Evolutionary conservation across 2,329 filamentous ascomycete species (phyloP).

Genomic region (Plenodomus tracheiphilus): DNA sequence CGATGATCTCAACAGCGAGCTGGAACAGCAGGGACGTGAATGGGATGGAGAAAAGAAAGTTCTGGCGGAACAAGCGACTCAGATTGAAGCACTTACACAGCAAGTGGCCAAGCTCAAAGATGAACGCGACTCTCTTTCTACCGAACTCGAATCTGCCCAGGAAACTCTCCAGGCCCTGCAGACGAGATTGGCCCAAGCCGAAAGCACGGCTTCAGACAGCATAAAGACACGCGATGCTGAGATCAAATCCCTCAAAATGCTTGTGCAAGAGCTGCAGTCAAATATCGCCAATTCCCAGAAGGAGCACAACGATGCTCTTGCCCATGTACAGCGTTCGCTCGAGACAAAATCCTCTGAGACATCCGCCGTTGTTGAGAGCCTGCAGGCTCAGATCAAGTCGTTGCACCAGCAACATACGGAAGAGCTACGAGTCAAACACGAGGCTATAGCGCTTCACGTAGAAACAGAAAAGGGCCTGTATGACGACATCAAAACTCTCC

Average conservation of each 20-base stretch:
- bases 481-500: conserved; percentile 28
- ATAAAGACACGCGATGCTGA: conserved; percentile 32
- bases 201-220: conserved; percentile 34
- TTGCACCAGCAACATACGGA: conserved; percentile 40
- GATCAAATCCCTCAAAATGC: conserved; percentile 31
- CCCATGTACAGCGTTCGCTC: conserved; percentile 27
- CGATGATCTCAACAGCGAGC: conserved; percentile 39
- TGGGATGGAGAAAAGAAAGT: conserved; percentile 44
- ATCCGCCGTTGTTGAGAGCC: conserved; percentile 34
- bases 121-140: conserved; percentile 28
- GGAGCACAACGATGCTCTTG: conserved; percentile 26
- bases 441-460: conserved; percentile 30
- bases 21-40: conserved; percentile 39
- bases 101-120: conserved; percentile 27
- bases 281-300: conserved; percentile 26
- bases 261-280: conserved; percentile 28
- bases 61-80: conserved; percentile 34
- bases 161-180: conserved; percentile 32
- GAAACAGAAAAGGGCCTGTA: conserved; percentile 30
- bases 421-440: conserved; percentile 35
- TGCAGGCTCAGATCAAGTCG: conserved; percentile 35
- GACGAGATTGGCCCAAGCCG: conserved; percentile 27
- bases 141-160: conserved; percentile 27
- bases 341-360: conserved; percentile 36
- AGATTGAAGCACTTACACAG: conserved; percentile 31